Percentiles rank a stretch among this genome's conserved stretches.
These are phyloP conservation scores for Kwoniella sp. DNA, from an alignment of 768 basidiomycete species.

Conservation along the genomic window DNA sequence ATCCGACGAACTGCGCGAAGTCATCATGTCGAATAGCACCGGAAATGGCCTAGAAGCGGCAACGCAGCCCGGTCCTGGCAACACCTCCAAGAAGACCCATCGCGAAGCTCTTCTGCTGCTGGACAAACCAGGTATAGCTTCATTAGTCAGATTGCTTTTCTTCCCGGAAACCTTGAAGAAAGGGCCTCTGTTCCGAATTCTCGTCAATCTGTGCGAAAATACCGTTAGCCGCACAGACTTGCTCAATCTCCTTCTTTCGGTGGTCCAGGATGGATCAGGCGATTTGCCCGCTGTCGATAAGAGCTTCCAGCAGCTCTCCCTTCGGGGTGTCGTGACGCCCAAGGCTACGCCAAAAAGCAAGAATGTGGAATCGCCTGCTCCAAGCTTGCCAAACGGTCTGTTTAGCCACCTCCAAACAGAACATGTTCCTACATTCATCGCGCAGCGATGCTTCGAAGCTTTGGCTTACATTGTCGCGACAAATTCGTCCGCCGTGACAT, in stretches of 20 bases:
- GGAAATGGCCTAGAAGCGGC: slow-evolving; percentile 1
- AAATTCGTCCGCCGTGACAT: slow-evolving; percentile 78
- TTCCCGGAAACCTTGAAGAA: slow-evolving; percentile 89
- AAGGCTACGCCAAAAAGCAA: slow-evolving; percentile 65
- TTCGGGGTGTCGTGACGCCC: slow-evolving; percentile 57
- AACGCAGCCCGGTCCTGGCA: slow-evolving; percentile 55
- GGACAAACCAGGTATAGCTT: slow-evolving; percentile 81
- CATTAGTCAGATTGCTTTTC: slow-evolving; percentile 86
- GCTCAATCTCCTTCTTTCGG: slow-evolving; percentile 87
- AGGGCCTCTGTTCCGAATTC: slow-evolving; percentile 72
- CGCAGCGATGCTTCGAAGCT: slow-evolving; percentile 89
- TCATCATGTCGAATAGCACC: slow-evolving; percentile 69
- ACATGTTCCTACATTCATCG: slow-evolving; percentile 83
- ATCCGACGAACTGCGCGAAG: slow-evolving; percentile 80
- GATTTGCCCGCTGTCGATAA: slow-evolving; percentile 88
- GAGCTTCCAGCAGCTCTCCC: slow-evolving; percentile 85
- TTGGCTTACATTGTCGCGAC: slow-evolving; percentile 78
- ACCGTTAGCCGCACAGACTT: slow-evolving; percentile 82
- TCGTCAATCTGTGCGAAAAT: slow-evolving; percentile 95
- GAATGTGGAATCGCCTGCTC: slow-evolving; percentile 47
- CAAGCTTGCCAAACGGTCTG: slow-evolving; percentile 53
- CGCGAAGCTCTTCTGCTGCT: slow-evolving; percentile 90
- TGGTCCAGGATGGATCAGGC: slow-evolving; percentile 90
- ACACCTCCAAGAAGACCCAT: slow-evolving; percentile 38
- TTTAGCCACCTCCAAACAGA: slow-evolving; percentile 57